Percentiles rank a stretch among this genome's conserved stretches.
Evolutionary conservation across 2,329 filamentous ascomycete genomes (phyloP).

Genomic region (Xylariaceae sp.): DNA sequence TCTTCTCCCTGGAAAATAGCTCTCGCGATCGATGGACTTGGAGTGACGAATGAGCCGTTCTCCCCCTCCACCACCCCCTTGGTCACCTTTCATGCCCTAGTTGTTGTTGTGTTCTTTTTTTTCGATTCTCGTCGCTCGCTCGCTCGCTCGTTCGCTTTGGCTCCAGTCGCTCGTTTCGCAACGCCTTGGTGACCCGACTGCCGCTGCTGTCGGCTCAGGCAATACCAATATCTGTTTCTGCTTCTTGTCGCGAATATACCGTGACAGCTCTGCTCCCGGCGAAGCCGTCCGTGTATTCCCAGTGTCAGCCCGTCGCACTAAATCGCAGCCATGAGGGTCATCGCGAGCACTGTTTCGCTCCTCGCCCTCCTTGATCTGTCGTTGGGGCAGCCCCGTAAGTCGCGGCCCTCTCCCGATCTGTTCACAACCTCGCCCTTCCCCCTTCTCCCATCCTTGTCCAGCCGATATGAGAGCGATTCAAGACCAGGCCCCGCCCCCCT

Average conservation of each 20-base stretch:
- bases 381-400: constrained; percentile 33
- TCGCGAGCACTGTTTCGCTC: constrained; percentile 28
- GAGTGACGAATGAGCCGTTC: too few relatives aligned
- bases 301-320: too few relatives aligned
- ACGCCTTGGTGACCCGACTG: too few relatives aligned
- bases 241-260: constrained; percentile 9
- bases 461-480: too few relatives aligned
- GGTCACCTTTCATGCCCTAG: constrained; percentile 10
- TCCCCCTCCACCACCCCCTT: constrained; percentile 13
- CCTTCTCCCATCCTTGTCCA: too few relatives aligned
- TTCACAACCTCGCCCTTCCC: too few relatives aligned
- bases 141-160: too few relatives aligned
- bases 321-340: constrained; percentile 36
- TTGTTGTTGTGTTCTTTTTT: constrained; percentile 9
- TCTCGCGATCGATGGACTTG: constrained; percentile 7
- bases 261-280: constrained; percentile 5
- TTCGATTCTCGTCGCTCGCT: constrained; percentile 16
- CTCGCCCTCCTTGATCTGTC: constrained; percentile 32
- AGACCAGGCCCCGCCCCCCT: too few relatives aligned
- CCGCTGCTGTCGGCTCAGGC: too few relatives aligned
- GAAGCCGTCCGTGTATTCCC: constrained; percentile 1
- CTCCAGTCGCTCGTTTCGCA: constrained; percentile 15
- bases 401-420: too few relatives aligned
- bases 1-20: constrained; percentile 9
- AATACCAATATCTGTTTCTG: constrained; percentile 14